Conservation (phyloP, 2,329 filamentous ascomycete species). For the Thermochaetoides dissita region DNA sequence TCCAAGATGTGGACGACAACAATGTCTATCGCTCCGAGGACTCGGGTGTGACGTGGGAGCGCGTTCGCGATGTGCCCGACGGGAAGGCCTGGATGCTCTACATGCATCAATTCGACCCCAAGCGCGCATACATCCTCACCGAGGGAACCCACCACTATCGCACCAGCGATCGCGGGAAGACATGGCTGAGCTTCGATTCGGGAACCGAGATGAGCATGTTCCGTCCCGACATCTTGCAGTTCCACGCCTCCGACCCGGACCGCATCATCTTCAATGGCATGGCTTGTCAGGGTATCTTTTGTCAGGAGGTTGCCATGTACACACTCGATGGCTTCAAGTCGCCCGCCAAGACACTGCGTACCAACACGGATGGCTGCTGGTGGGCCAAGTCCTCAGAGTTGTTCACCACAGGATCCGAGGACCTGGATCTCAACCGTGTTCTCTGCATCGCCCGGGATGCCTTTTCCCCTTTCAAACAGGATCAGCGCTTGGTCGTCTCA, state of each 20-base stretch:
- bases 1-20: constrained; percentile 50
- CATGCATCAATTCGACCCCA: constrained; percentile 65
- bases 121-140: constrained; percentile 70
- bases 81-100: constrained; percentile 48
- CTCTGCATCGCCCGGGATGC: constrained; percentile 68
- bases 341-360: constrained; percentile 48
- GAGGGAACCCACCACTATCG: constrained; percentile 59
- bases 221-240: constrained; percentile 44
- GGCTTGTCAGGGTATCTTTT: constrained; percentile 51
- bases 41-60: constrained; percentile 65
- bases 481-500: constrained; percentile 67
- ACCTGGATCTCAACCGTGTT: constrained; percentile 55
- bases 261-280: constrained; percentile 75
- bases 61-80: constrained; percentile 49
- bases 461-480: constrained; percentile 55
- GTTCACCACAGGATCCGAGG: constrained; percentile 55
- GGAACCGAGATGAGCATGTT: constrained; percentile 42
- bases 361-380: constrained; percentile 60
- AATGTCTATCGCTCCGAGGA: constrained; percentile 67
- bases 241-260: constrained; percentile 71
- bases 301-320: constrained; percentile 52
- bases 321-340: constrained; percentile 75
- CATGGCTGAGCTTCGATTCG: constrained; percentile 63
- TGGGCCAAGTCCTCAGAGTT: constrained; percentile 70
- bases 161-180: constrained; percentile 69